Evolutionary conservation across 192 early-diverging fungal species (phyloP), one percentile per base, ranked within the genome.

Genomic region (Coemansia javaensis): DNA sequence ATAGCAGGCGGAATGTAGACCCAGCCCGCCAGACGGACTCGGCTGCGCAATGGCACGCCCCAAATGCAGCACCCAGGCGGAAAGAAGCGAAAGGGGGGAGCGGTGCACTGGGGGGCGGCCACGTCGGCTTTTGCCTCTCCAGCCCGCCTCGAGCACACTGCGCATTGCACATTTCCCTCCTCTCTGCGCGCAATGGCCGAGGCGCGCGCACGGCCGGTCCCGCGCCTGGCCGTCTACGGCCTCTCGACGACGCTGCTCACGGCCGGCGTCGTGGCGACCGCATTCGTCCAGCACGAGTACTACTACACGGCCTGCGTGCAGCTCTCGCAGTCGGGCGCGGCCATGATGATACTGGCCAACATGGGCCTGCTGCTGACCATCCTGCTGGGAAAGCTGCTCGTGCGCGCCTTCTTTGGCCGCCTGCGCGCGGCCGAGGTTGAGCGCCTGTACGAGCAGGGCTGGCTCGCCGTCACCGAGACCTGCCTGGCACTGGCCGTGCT

Each of bases 391-490:
- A 84, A 85, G 44, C 47, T 79, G 18, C 58, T 94, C 28, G 87
- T 91, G 39, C 71, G 83, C 16, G 56, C 90, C 3, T 94, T 95
- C 61, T 97, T 98, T 82, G 96, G 96, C 16, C 78, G 77, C 23
- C 81, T 98, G 53, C 77, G 96, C 25, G 84, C 90, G 6, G 77
- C 94, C 38, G 96, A 98, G 70, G 89, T 97, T 16, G 96, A 98
- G 86, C 94, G 96, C 54, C 73, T 97, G n/a, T 97, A 99, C 56
- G 96, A 99, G 60, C 81, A 88, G 18, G 88, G 91, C 10, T 99
- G 96, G 96, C 90, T 94, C 66, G 90, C 93, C 8, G 85, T 99
- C 32, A 96, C 93, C 28, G 96, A 99, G 63, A 96, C 91, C 4
- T 91, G 89, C 59, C 71, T 99, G 32, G 94, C 94, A 16, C 88